Percentiles rank a stretch among this genome's conserved stretches.
These are phyloP conservation scores for Rhizophagus clarus DNA, from an alignment of 192 early-diverging fungal genomes.

Conservation along the genomic window DNA sequence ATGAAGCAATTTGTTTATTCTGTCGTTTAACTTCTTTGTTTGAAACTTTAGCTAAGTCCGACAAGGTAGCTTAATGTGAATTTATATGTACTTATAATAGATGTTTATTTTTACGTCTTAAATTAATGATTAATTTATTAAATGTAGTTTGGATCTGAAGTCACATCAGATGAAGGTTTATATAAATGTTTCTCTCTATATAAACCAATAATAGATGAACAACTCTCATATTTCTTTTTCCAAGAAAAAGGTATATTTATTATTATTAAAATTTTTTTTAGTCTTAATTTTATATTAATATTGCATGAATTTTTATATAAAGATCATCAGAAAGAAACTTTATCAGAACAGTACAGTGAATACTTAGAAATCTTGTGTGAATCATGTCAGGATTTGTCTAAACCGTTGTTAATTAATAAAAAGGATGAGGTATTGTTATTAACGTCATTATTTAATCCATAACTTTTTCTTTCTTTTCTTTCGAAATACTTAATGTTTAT, in stretches of 20 bases:
- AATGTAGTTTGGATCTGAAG: background rate
- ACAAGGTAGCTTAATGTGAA: background rate
- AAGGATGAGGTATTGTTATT: conserved; percentile 10
- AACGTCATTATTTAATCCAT: background rate
- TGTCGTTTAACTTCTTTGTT: background rate
- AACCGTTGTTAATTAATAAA: background rate
- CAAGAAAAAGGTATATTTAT: conserved; percentile 17
- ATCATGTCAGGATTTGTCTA: conserved; percentile 17
- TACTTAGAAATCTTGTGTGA: conserved; percentile 23
- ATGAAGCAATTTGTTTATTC: conserved; percentile 28
- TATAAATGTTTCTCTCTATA: background rate
- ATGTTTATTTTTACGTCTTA: background rate
- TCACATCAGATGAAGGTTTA: background rate
- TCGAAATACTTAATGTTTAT: background rate
- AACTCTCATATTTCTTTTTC: background rate
- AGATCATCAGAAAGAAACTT: conserved; percentile 14
- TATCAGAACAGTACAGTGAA: conserved; percentile 14
- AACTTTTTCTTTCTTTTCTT: too few species aligned
- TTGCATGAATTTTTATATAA: conserved; percentile 7
- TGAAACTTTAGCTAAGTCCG: background rate
- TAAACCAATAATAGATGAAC: background rate
- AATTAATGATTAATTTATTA: background rate
- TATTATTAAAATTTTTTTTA: background rate
- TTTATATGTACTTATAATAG: background rate
- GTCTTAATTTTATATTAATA: background rate